Base-by-base conservation (phyloP, 768 basidiomycete genomes). In the Collybia nuda region DNA sequence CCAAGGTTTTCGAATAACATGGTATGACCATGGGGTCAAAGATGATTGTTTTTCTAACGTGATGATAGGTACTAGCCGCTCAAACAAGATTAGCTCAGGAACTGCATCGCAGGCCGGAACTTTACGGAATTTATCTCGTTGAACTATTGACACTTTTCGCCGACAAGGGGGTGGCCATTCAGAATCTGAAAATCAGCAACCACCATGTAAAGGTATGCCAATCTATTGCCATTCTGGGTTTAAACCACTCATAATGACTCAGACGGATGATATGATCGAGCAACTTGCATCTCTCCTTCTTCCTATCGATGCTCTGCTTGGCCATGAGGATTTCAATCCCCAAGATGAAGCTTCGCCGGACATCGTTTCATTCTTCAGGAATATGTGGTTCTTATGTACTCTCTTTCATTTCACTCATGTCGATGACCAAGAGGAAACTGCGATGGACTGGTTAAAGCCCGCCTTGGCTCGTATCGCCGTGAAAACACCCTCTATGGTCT, bases 381-480 rank as follows among this genome's bases (percentile, higher is more conserved):
- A 92, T 61, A 77, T 94, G 69, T 99, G 96, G 96, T 93, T 95
- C 68, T 69, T 98, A 17, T 93, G 91, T 63, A 81, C 90, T 21
- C 79, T 96, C 14, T 93, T 96, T 59, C 81, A 86, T 18, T 89
- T 98, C 57, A 86, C 91, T 2, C 70, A 69, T 5, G 67, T 73
- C 17, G 74, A 77, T 28, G 75, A 76, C 26, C 74, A 71, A 18
- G 83, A 84, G 40, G 79, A 76, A 24, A 75, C 77, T 19, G 85
- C 86, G 1, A 86, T 88, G 80, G 82, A 85, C 39, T 92, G 92
- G 88, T 79, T 91, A 43, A 73, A 77, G 39, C 85, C 88, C 24
- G 87, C 90, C 1, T 73, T 97, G 15, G 75, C 78, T 24, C 81
- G 85, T 6, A 93, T 97, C 53, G 92, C 96, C 11, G 68, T 76